Conservation (phyloP, 495 filamentous ascomycete genomes). For the Talaromyces trachyspermus region DNA sequence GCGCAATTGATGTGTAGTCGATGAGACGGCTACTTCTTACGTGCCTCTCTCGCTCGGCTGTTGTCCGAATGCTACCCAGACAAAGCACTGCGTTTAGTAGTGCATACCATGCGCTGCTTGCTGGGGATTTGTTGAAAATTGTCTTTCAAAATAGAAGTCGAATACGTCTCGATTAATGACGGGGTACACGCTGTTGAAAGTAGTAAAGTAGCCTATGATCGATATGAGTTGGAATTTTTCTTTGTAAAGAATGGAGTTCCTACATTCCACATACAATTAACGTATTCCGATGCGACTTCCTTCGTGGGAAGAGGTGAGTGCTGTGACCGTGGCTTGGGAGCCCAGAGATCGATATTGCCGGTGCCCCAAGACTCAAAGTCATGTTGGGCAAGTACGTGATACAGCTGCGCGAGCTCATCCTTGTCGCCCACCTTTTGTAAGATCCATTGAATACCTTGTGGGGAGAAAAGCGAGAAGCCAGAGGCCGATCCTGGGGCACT, state of each 20-base stretch:
- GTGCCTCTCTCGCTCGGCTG: slow-evolving; percentile 3
- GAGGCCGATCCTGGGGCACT: background rate
- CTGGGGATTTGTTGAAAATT: slow-evolving; percentile 2
- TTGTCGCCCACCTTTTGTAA: slow-evolving; percentile 2
- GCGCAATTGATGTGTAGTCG: slow-evolving; percentile 2
- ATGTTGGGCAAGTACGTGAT: background rate
- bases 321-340: slow-evolving; percentile 1
- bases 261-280: background rate
- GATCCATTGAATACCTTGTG: slow-evolving; percentile 3
- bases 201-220: background rate
- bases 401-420: slow-evolving; percentile 1
- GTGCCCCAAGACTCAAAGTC: slow-evolving; percentile 2
- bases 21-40: slow-evolving; percentile 4
- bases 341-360: slow-evolving; percentile 3
- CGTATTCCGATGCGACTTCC: background rate
- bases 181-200: background rate
- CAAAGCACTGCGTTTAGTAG: slow-evolving; percentile 1
- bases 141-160: slow-evolving; percentile 3
- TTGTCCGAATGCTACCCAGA: slow-evolving; percentile 3
- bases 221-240: background rate
- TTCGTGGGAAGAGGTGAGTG: slow-evolving; percentile 1
- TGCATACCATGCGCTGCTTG: slow-evolving; percentile 3
- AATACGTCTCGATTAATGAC: slow-evolving; percentile 4
- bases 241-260: background rate
- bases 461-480: slow-evolving; percentile 5